Evolutionary conservation across 2,329 filamentous ascomycete genomes (phyloP), one percentile per base, ranked within the genome.

Genomic region (Ophidiomyces ophidiicola): DNA sequence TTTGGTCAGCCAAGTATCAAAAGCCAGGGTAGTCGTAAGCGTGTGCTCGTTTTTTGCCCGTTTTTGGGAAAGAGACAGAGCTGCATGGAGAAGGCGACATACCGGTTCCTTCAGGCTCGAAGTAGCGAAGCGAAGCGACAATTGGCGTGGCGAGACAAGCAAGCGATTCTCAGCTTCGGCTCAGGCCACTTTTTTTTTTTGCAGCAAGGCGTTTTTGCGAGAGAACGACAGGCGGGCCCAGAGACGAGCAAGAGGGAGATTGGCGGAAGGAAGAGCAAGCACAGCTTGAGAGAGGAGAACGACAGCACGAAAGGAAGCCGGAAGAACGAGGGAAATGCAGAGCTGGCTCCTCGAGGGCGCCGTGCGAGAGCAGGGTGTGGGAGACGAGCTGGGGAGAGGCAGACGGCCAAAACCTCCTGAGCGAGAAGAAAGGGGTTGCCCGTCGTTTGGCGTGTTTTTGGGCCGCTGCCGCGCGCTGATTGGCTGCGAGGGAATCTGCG

Each of bases 261-360:
- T 42, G 31, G 39, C 44, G 47, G 49, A 48, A 45, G 39, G 47
- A 46, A 44, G 44, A 44, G 40, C 41, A 42, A 46, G 43, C 43
- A 44, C 47, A 49, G 48, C 49, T 48, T 48, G 48, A 50, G 48
- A 53, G 53, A 58, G 53, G 53, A 54, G 54, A 48, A 45, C n/a
- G 25, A 34, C 32, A 23, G 32, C 14, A 31, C 25, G 36, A 45
- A 36, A 39, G 19, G 32, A 31, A 37, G 28, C 26, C 36, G 36
- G 38, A 34, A 36, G 41, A 40, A 44, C 26, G 25, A 41, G 33
- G 38, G 26, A 44, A 44, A 32, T 39, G 25, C 7, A 24, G 28
- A 38, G 32, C 35, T 42, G 39, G 38, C 38, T 42, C 28, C 33
- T 28, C 24, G 7, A n/a, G n/a, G n/a, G n/a, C n/a, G n/a, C n/a